Conservation (phyloP, 352 stramenopile species). For the Phytophthora nicotianae region DNA sequence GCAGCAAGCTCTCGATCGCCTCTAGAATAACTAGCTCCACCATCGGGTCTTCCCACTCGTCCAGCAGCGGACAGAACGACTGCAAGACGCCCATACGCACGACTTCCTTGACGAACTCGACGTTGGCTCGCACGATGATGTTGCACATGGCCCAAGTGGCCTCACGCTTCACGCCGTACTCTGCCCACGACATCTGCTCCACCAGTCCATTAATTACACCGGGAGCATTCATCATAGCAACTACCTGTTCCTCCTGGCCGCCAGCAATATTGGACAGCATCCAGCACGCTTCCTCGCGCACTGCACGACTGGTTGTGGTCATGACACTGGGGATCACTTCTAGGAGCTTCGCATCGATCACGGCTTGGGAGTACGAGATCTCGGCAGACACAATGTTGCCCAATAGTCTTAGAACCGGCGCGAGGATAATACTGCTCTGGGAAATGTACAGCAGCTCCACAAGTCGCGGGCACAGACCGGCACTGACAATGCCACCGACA, state of each 20-base stretch:
- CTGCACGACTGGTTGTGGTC: conserved; percentile 76
- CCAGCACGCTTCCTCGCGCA: conserved; percentile 87
- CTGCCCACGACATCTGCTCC: conserved; percentile 88
- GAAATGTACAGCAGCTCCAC: conserved; percentile 87
- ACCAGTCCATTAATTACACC: conserved; percentile 68
- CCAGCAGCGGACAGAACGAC: conserved; percentile 72
- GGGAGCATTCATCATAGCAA: conserved; percentile 74
- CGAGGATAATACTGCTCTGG: conserved; percentile 83
- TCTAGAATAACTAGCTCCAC: conserved; percentile 88
- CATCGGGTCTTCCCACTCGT: conserved; percentile 88
- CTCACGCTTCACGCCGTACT: conserved; percentile 86
- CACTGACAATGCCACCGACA: conserved; percentile 61
- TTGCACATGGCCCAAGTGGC: conserved; percentile 89
- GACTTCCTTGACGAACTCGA: conserved; percentile 66
- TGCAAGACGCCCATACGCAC: conserved; percentile 76
- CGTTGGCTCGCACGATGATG: conserved; percentile 74
- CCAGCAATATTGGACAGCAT: conserved; percentile 89
- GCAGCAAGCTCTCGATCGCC: conserved; percentile 70
- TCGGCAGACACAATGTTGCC: conserved; percentile 87
- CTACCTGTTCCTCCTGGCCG: conserved; percentile 73
- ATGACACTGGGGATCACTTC: conserved; percentile 86
- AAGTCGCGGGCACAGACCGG: conserved; percentile 69
- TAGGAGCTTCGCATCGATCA: conserved; percentile 80
- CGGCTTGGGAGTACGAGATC: conserved; percentile 72
- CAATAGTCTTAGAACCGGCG: conserved; percentile 74